A percentile compares a stretch with the other conserved stretches of the same genome.
Conservation (phyloP, 208 protist species). For the Porcisia hertigi region DNA sequence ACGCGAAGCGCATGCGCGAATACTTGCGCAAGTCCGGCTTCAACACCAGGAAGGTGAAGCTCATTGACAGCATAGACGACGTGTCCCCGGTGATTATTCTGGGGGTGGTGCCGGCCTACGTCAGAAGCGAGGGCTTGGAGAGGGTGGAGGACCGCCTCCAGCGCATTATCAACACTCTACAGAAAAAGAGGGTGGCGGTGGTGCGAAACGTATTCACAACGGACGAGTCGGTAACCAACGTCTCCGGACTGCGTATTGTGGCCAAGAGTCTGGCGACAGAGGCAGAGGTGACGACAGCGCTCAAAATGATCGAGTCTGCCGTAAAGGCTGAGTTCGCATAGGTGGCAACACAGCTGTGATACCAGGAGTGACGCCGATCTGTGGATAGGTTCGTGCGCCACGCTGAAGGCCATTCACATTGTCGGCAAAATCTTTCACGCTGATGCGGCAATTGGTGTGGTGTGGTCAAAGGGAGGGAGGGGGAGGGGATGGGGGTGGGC, state of each 20-base stretch:
- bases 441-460: background rate
- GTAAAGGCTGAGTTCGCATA: slow-evolving; percentile 65
- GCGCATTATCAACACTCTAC: slow-evolving; percentile 50
- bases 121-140: slow-evolving; percentile 32
- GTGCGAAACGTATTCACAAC: slow-evolving; percentile 66
- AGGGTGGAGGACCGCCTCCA: slow-evolving; percentile 69
- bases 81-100: slow-evolving; percentile 75
- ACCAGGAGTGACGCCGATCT: background rate
- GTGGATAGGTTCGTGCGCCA: background rate
- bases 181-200: slow-evolving; percentile 61
- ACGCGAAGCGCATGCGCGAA: slow-evolving; percentile 53
- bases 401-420: background rate
- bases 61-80: slow-evolving; percentile 62
- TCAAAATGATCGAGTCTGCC: slow-evolving; percentile 47
- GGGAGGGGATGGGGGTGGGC: background rate
- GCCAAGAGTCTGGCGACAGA: slow-evolving; percentile 59
- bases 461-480: background rate
- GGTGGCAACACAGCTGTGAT: background rate
- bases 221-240: slow-evolving; percentile 59
- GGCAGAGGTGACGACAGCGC: slow-evolving; percentile 50
- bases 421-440: background rate
- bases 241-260: slow-evolving; percentile 66
- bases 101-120: slow-evolving; percentile 43
- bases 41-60: slow-evolving; percentile 56
- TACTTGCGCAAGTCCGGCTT: slow-evolving; percentile 51